Evolutionary conservation across 768 basidiomycete species (phyloP), one percentile per base, ranked within the genome.

Genomic region (Chalciporus sphaerocephalus): DNA sequence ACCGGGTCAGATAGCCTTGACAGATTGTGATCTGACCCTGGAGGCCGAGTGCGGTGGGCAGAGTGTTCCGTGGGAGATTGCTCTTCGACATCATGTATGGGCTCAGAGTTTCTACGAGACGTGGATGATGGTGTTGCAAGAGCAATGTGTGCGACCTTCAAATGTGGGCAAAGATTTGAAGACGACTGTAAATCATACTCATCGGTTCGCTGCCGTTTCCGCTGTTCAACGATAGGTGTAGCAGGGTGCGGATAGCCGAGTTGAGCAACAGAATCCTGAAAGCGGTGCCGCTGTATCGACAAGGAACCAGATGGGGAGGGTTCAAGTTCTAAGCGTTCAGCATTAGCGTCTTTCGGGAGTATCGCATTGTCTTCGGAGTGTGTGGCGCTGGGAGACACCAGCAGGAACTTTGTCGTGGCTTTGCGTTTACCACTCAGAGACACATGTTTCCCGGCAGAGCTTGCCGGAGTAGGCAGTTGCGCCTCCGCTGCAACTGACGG

Each of bases 401-500:
- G 22, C 4, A 17, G 46, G n/a, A 9, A 22, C 18, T 42, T 42
- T 6, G 1, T 2, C 27, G 27, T 4, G 9, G 11, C 13, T 27
- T 32, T 9, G 34, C 44, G 18, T 16, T 15, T 36, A 22, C 16
- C 21, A 21, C 44, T 48, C 21, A 38, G 22, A 23, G 18, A 23
- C 28, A 10, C 30, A 20, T 48, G 51, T 38, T 50, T 64, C 39
- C 62, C 53, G 16, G 47, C 5, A 5, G 60, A 52, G 20, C 53
- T 23, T 7, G 40, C 49, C 13, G 61, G 61, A 18, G 61, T 63
- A 11, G 53, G 61, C n/a, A 63, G 27, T 24, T 63, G 60, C 23
- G 4, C n/a, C n/a, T n/a, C n/a, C n/a, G n/a, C n/a, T n/a, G n/a
- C 30, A 5, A 32, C 13, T 22, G 13, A 35, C 35, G 49, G 25